Percentiles rank a stretch among this genome's conserved stretches.
phyloP scores from a whole-genome alignment of 306 rosid species.

The Aeschynomene evenia region DNA sequence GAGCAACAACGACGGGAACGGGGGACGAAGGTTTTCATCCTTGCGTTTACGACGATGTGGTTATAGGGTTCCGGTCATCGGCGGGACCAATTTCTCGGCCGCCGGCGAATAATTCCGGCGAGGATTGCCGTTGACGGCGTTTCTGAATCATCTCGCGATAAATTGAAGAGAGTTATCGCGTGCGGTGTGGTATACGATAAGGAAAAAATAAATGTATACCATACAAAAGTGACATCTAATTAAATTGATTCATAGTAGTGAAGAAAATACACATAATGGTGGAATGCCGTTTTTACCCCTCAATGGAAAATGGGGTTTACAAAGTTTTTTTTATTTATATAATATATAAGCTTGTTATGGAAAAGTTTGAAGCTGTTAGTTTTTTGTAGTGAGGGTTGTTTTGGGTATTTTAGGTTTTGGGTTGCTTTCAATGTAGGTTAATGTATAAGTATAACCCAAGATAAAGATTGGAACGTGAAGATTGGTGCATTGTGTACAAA shows the following conservation, averaged over 20 bases:
- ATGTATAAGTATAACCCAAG: background rate
- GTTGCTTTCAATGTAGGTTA: background rate
- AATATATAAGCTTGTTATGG: background rate
- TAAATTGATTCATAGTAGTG: slow-evolving; percentile 11
- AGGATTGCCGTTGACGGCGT: background rate
- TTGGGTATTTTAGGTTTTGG: background rate
- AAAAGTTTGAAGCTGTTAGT: background rate
- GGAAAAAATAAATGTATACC: slow-evolving; percentile 29
- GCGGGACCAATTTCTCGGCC: slow-evolving; percentile 75
- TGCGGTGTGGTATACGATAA: slow-evolving; percentile 44
- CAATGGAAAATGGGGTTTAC: background rate
- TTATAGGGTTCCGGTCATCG: slow-evolving; percentile 42
- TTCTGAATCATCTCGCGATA: background rate
- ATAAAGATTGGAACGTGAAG: background rate
- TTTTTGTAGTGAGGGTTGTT: background rate
- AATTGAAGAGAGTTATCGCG: background rate
- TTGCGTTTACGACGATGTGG: slow-evolving; percentile 53
- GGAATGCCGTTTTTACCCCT: background rate
- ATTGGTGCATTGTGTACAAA: background rate
- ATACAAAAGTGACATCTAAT: background rate
- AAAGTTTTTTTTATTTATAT: no score
- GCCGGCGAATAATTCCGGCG: slow-evolving; percentile 41
- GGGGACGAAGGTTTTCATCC: slow-evolving; percentile 43
- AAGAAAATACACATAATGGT: background rate
- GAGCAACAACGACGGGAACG: slow-evolving; percentile 27